Percentiles rank a stretch among this genome's conserved stretches.
phyloP scores from a whole-genome alignment of 2,329 filamentous ascomycete genomes.

The Diplodia intermedia region DNA sequence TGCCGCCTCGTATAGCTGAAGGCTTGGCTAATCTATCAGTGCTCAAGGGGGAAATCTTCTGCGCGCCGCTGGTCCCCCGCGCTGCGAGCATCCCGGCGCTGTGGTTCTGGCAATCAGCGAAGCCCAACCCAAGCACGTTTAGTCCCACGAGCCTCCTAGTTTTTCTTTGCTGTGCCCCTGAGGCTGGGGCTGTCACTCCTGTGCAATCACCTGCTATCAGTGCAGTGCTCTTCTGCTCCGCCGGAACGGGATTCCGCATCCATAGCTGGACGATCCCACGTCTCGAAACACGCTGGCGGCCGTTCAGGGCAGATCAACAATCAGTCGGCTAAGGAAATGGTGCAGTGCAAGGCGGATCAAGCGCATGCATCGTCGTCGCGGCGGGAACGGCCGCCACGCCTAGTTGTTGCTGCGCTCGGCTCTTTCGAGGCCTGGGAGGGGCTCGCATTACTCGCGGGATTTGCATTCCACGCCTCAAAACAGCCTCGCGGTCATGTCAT shows the following conservation, averaged over 20 bases:
- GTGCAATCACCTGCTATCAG: not conserved
- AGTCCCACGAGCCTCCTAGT: not conserved
- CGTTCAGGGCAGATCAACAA: slow-evolving; percentile 1
- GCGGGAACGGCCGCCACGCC: slow-evolving; percentile 1
- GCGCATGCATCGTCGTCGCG: not conserved
- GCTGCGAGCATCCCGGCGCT: slow-evolving; percentile 7
- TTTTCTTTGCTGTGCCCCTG: not conserved
- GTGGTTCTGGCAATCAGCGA: slow-evolving; percentile 6
- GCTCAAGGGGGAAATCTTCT: slow-evolving; percentile 13
- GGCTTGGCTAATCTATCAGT: slow-evolving; percentile 13
- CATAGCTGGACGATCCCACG: not conserved
- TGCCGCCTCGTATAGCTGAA: slow-evolving; percentile 18
- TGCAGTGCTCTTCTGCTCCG: not conserved
- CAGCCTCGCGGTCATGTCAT: not conserved
- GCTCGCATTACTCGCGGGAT: not conserved
- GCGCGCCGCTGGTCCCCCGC: not conserved
- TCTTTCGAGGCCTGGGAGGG: not conserved
- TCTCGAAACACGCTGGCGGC: not conserved
- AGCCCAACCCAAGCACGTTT: not conserved
- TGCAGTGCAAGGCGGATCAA: slow-evolving; percentile 4
- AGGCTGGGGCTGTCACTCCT: not conserved
- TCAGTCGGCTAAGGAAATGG: not conserved
- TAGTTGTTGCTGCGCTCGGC: not conserved
- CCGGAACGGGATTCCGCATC: not conserved
- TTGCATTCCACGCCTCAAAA: too few species aligned